Base-by-base conservation (phyloP, 352 stramenopile genomes). In the Globisporangium nagaii region DNA sequence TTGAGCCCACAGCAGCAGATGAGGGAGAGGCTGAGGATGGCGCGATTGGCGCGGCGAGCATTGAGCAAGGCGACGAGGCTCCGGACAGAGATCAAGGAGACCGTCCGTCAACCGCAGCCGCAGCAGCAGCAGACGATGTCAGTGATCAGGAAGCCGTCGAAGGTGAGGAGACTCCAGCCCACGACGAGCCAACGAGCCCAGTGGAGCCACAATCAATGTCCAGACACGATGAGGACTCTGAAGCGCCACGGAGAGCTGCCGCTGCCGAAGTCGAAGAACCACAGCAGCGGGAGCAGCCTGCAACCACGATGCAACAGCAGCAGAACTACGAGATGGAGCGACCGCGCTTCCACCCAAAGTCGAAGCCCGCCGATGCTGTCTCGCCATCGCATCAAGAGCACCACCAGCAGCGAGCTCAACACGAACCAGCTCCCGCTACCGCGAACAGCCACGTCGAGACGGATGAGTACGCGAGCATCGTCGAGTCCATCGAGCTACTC, bases 401-500 rank as follows among this genome's bases (percentile, higher is more conserved):
- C 2, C 54, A 45, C 31, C 35, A 44, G 15, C 25, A 19, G 3
- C 24, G 25, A n/a, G n/a, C n/a, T 35, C 46, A 62, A 7, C 22
- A n/a, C 25, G 36, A 45, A 19, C 12, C 24, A 50, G n/a, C n/a
- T n/a, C n/a, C n/a, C n/a, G n/a, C n/a, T n/a, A 25, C 37, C 30
- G 20, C 6, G 8, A 19, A 36, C 12, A 30, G 36, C 24, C 49
- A 28, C 15, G 27, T 53, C n/a, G 40, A 54, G 2, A 58, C 64
- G n/a, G 65, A 77, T 39, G 73, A 87, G 39, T 73, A 73, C 25
- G 48, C 60, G 10, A 62, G 53, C 19, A 73, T 83, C 34, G 10
- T 76, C 7, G 63, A 77, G 31, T 76, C 72, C 3, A 66, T 90
- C 27, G 47, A 86, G 32, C 36, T 73, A n/a, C 56, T 92, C 4